Evolutionary conservation across 2,329 filamentous ascomycete genomes (phyloP), one percentile per base, ranked within the genome.

Genomic region (Coniella lustricola): DNA sequence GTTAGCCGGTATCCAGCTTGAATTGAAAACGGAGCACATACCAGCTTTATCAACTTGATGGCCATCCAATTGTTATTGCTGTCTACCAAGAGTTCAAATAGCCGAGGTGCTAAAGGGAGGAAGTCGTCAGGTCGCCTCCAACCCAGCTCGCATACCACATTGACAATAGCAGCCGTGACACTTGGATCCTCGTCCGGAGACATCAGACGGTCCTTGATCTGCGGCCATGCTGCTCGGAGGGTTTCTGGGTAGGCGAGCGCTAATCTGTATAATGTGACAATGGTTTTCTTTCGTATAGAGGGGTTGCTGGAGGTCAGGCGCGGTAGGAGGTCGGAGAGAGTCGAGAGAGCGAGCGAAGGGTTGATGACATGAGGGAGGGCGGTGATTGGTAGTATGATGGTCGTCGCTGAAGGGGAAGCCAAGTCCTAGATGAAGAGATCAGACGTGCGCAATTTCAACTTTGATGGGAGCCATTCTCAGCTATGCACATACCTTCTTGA

Each of bases 1-100:
- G n/a, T 56, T 21, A 59, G 51, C 36, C 4, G 17, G 3, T 10
- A 10, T 2, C 3, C 7, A 18, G 14, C n/a, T 9, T 1, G 18
- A 10, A n/a, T n/a, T n/a, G n/a, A 2, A 4, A 3, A 9, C 16
- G 7, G 31, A 56, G 16, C 16, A 70, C 79, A 57, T 65, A 91
- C 88, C 54, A 98, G 77, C 69, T 98, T 98, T 65, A 98, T 97
- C 54, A 98, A 81, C 65, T 98, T 98, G 64, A 98, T 98, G 51
- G 90, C 90, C 91, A 98, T 97, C 93, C 93, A 98, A 67, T 98
- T 98, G 67, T 98, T 97, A 33, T 86, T 86, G 48, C 90, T 85
- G 52, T 94, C 86, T 12, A 96, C 90, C 21, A 98, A 72, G 16
- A 98, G 75, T 62, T 96, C 90, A 60, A 97, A 98, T 21, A 98